Percentiles rank a stretch among this genome's conserved stretches.
Evolutionary conservation across 805 yeast species (phyloP).

Genomic region (Jamesozyma jinghongensis): DNA sequence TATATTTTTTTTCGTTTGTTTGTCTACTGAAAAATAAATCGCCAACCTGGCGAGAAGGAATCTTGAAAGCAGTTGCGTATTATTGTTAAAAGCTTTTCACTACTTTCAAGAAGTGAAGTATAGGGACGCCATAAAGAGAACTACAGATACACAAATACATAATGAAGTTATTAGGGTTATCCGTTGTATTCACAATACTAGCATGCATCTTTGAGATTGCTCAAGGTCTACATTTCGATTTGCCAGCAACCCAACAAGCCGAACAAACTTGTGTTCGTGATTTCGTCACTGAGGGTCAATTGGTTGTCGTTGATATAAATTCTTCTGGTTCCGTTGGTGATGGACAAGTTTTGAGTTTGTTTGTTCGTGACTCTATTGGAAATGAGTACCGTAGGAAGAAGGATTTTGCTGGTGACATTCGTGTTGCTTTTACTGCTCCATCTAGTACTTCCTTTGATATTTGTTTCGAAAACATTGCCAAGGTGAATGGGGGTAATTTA

Average conservation of each 20-base stretch:
- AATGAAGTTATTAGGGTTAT: conserved; percentile 46
- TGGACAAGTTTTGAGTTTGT: conserved; percentile 70
- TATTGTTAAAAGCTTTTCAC: too few species aligned
- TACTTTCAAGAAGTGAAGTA: too few species aligned
- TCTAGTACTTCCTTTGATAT: conserved; percentile 80
- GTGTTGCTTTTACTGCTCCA: conserved; percentile 79
- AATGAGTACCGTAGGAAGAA: conserved; percentile 74
- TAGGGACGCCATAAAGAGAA: neutral
- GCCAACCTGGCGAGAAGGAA: conserved; percentile 2
- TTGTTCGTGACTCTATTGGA: conserved; percentile 68
- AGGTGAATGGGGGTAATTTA: conserved; percentile 32
- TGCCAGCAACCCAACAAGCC: conserved; percentile 38
- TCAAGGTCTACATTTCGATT: conserved; percentile 43
- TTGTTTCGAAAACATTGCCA: conserved; percentile 63
- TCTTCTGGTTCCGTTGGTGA: conserved; percentile 73
- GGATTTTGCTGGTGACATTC: conserved; percentile 62
- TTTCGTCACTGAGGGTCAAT: conserved; percentile 72
- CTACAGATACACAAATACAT: conserved; percentile 29
- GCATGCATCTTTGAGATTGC: conserved; percentile 4
- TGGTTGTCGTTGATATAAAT: conserved; percentile 76
- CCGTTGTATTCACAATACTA: conserved; percentile 4
- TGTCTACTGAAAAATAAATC: neutral
- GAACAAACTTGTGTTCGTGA: conserved; percentile 85
- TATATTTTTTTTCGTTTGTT: neutral
- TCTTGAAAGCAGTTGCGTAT: too few species aligned